Evolutionary conservation across 2,329 filamentous ascomycete species (phyloP).

Genomic region (Colletotrichum noveboracense): DNA sequence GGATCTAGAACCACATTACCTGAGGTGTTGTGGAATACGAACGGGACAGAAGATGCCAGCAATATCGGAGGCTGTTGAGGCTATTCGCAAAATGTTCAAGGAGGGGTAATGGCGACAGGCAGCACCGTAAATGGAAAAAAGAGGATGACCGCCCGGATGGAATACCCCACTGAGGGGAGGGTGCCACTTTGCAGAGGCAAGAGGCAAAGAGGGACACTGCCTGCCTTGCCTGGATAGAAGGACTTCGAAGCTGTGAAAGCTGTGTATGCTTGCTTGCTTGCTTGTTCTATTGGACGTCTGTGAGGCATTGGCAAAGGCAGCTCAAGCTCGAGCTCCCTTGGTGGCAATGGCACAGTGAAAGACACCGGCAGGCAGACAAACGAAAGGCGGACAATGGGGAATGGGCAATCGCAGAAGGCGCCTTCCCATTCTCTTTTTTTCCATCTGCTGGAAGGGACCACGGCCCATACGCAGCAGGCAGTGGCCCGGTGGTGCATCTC

Average conservation of each 20-base stretch:
- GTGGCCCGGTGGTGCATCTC: neutral
- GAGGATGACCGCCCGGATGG: neutral
- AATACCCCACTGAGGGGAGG: neutral
- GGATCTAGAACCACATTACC: neutral
- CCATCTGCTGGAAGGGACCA: neutral
- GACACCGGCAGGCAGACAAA: neutral
- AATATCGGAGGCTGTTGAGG: neutral
- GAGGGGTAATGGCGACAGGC: neutral
- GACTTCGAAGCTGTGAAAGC: neutral
- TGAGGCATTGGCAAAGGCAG: neutral
- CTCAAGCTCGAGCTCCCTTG: neutral
- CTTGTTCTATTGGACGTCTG: neutral
- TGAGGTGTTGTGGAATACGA: neutral
- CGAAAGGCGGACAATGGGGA: neutral
- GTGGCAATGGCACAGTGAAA: neutral
- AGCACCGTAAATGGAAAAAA: neutral
- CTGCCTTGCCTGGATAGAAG: neutral
- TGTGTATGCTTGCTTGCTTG: neutral
- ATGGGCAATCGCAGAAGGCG: neutral
- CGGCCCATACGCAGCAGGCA: too few species aligned
- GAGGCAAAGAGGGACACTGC: neutral
- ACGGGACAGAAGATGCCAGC: neutral
- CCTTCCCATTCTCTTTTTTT: constrained; percentile 11
- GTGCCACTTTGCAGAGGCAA: neutral
- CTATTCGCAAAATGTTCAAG: neutral